These are phyloP conservation scores for Diversispora epigaea DNA, from an alignment of 192 early-diverging fungal genomes.

Conservation along the genomic window DNA sequence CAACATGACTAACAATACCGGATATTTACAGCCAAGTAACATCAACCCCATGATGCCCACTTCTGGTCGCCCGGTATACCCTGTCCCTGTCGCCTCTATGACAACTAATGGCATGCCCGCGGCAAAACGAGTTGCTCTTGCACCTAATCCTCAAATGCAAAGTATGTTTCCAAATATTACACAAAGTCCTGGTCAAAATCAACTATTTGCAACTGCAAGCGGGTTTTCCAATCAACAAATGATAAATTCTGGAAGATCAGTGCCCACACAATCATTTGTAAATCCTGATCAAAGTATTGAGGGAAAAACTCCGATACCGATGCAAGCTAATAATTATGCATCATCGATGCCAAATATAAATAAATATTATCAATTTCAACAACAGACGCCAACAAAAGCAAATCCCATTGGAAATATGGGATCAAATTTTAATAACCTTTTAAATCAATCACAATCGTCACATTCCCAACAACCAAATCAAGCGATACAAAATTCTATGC, in stretches of 20 bases:
- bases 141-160: neutral
- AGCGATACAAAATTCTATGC: slow-evolving; percentile 1
- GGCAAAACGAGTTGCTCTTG: slow-evolving; percentile 26
- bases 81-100: slow-evolving; percentile 18
- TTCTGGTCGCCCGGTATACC: slow-evolving; percentile 13
- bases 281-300: slow-evolving; percentile 11
- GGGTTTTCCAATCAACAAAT: slow-evolving; percentile 6
- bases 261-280: slow-evolving; percentile 5
- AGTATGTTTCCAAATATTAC: slow-evolving; percentile 20
- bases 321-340: slow-evolving; percentile 22
- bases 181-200: slow-evolving; percentile 11
- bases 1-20: neutral
- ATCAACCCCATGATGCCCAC: slow-evolving; percentile 27
- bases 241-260: slow-evolving; percentile 15
- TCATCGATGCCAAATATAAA: slow-evolving; percentile 20
- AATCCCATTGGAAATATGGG: neutral
- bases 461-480: slow-evolving; percentile 18
- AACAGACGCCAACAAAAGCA: slow-evolving; percentile 1
- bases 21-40: neutral
- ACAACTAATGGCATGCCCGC: slow-evolving; percentile 28
- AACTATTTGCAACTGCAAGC: slow-evolving; percentile 3
- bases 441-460: slow-evolving; percentile 1
- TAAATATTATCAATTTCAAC: slow-evolving; percentile 25
- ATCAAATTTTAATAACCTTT: slow-evolving; percentile 10
- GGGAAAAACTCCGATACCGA: slow-evolving; percentile 4